phyloP scores from a whole-genome alignment of 2,329 filamentous ascomycete genomes.

The Aspergillus tubingensis region DNA sequence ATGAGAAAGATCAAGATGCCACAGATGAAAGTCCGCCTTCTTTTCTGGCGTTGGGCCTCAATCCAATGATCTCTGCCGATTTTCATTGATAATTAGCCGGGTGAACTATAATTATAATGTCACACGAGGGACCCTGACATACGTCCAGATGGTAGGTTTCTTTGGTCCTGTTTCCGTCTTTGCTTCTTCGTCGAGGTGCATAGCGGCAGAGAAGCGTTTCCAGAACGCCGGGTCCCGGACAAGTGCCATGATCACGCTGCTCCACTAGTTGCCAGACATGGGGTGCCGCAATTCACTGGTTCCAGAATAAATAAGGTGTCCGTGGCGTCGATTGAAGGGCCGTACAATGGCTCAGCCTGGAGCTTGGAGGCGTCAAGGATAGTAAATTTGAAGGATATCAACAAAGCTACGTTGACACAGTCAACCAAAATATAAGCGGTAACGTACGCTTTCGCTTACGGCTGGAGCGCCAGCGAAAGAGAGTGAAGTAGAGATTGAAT shows the following conservation, averaged over 20 bases:
- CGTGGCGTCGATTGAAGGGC: neutral
- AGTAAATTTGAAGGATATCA: neutral
- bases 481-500: neutral
- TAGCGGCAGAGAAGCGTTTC: constrained; percentile 60
- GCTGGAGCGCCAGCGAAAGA: neutral
- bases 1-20: constrained; percentile 35
- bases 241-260: constrained; percentile 44
- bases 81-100: too few relatives aligned
- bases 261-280: neutral
- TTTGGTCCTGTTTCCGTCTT: constrained; percentile 24
- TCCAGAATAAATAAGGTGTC: neutral
- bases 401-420: neutral
- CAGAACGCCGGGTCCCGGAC: constrained; percentile 62
- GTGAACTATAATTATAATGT: too few relatives aligned
- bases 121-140: constrained; percentile 14
- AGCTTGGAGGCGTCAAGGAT: neutral
- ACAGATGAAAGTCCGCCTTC: constrained; percentile 50
- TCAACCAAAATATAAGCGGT: neutral
- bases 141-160: constrained; percentile 25
- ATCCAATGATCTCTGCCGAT: constrained; percentile 56
- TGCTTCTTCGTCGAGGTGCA: constrained; percentile 57
- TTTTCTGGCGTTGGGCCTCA: constrained; percentile 51
- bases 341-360: neutral
- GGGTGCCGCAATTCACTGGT: neutral
- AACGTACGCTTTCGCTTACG: neutral